Evolutionary conservation across 2,329 filamentous ascomycete genomes (phyloP).

Genomic region (Stemphylium vesicarium): DNA sequence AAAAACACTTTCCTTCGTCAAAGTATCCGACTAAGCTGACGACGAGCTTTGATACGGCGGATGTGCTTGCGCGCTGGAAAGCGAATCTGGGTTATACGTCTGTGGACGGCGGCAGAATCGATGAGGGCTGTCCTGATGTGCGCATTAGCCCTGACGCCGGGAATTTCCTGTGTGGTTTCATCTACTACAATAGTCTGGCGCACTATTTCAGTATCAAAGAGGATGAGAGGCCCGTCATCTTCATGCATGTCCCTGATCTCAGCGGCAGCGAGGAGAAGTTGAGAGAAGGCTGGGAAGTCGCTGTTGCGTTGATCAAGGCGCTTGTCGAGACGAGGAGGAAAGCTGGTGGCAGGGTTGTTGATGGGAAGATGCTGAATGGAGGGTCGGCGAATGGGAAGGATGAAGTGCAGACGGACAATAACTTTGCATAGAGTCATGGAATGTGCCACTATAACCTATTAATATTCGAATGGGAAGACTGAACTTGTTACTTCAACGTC

Average conservation of each 20-base stretch:
- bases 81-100: slow-evolving; percentile 16
- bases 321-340: slow-evolving; percentile 39
- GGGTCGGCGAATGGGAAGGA: neutral
- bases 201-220: slow-evolving; percentile 31
- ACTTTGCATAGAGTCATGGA: slow-evolving; percentile 11
- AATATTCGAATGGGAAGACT: too few relatives aligned
- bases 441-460: neutral
- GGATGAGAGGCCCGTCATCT: slow-evolving; percentile 39
- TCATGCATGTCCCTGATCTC: slow-evolving; percentile 47
- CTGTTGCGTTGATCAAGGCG: slow-evolving; percentile 43
- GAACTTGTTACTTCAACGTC: too few relatives aligned
- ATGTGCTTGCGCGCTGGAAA: slow-evolving; percentile 44
- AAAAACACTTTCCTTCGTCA: slow-evolving; percentile 23
- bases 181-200: slow-evolving; percentile 45
- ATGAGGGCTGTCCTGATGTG: slow-evolving; percentile 29
- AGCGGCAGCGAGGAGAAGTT: slow-evolving; percentile 34
- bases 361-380: neutral
- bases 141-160: slow-evolving; percentile 40
- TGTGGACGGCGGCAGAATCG: neutral
- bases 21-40: slow-evolving; percentile 32
- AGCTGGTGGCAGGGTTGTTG: slow-evolving; percentile 22
- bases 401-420: slow-evolving; percentile 13
- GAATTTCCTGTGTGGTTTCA: slow-evolving; percentile 48
- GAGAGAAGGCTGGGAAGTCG: slow-evolving; percentile 35
- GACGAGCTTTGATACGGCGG: slow-evolving; percentile 40